Base-by-base conservation (phyloP, 139 green algal genomes). In the Coccomyxa sp. region DNA sequence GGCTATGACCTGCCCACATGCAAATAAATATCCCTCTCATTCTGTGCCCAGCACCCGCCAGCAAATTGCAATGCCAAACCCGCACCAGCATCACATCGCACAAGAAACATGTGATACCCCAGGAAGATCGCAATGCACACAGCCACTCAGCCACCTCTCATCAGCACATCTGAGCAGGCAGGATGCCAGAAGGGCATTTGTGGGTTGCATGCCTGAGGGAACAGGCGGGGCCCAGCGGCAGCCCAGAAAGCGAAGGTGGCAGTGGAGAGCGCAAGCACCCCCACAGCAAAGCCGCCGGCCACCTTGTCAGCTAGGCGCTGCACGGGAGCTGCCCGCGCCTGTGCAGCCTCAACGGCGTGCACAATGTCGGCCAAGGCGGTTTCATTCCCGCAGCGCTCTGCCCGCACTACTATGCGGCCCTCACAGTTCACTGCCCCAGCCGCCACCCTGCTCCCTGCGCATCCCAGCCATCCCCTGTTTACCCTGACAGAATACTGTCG, bases 361-460 rank as follows among this genome's bases (percentile, higher is more conserved):
- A 97, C 88, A 41, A 97, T 94, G 81, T 95, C 92, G 0, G 93
- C 92, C 37, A 98, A 91, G 39, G 92, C 89, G 0, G 94, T 95
- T 35, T 93, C 84, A 77, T 89, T 88, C 36, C 94, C 94, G 70
- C 79, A 86, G 40, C 88, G 83, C 73, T 91, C 86, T 6, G 89
- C 88, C 2, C 79, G 73, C 39, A 98, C 90, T 0, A 74, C 83
- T 29, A 97, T 74, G 35, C 78, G 69, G 34, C 94, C 94, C 76
- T 97, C 89, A 74, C 86, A 94, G 85, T 97, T 97, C 35, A 96
- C 77, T 0, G 93, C 96, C 70, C 93, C 93, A 0, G 92, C 93
- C 0, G 91, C 93, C 22, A 97, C 93, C 33, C 79, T 85, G 80
- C 88, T 81, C 10, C 91, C 91, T 91, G 84, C 35, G 40, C 9